These are phyloP conservation scores for Saccharomycopsis vini DNA, from an alignment of 805 yeast genomes.

Conservation along the genomic window DNA sequence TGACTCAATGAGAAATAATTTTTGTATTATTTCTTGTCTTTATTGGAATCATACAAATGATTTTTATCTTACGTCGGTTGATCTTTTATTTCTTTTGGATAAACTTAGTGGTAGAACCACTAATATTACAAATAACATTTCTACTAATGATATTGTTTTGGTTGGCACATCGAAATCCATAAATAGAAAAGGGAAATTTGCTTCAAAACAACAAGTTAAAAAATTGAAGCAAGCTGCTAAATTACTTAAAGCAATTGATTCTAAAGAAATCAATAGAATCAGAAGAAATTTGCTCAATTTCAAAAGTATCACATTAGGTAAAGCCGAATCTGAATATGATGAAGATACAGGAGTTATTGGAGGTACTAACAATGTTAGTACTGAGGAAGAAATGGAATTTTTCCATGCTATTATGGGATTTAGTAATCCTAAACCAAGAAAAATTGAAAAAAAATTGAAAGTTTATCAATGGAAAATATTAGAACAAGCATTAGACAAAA, in stretches of 20 bases:
- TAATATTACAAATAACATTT: slow-evolving; percentile 10
- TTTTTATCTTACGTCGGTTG: slow-evolving; percentile 50
- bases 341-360: background rate
- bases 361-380: slow-evolving; percentile 1
- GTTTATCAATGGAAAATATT: slow-evolving; percentile 36
- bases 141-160: background rate
- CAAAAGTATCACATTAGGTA: slow-evolving; percentile 46
- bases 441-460: slow-evolving; percentile 39
- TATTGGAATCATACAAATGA: slow-evolving; percentile 39
- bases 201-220: slow-evolving; percentile 7
- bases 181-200: slow-evolving; percentile 1
- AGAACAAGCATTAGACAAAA: slow-evolving; percentile 32
- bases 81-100: slow-evolving; percentile 45
- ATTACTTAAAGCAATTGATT: slow-evolving; percentile 27
- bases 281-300: slow-evolving; percentile 52
- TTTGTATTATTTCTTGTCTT: slow-evolving; percentile 43
- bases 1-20: slow-evolving; percentile 27
- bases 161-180: background rate
- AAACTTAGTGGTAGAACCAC: slow-evolving; percentile 22
- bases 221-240: slow-evolving; percentile 14
- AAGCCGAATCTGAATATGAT: slow-evolving; percentile 23
- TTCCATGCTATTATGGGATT: slow-evolving; percentile 31
- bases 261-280: slow-evolving; percentile 55
- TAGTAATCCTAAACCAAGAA: slow-evolving; percentile 39
- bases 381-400: slow-evolving; percentile 21